Percentiles rank a stretch among this genome's conserved stretches.
phyloP scores from a whole-genome alignment of 2,329 filamentous ascomycete genomes.

The Apiospora saccharicola region DNA sequence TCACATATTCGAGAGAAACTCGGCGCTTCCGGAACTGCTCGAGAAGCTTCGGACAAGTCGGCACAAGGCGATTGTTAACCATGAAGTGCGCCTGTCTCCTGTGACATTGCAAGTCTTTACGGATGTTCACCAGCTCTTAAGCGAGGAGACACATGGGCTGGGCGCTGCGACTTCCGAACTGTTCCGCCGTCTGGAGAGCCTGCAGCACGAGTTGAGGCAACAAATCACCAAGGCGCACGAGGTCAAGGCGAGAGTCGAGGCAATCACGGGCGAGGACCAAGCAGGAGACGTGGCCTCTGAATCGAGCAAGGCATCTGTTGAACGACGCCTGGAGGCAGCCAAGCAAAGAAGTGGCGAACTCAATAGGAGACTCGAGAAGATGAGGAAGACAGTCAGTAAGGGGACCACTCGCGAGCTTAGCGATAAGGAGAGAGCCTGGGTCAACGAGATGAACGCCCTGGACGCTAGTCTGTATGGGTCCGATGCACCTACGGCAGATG shows the following conservation, averaged over 20 bases:
- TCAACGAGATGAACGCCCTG: constrained; percentile 49
- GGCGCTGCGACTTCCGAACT: constrained; percentile 76
- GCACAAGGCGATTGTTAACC: constrained; percentile 67
- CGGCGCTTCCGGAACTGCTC: constrained; percentile 62
- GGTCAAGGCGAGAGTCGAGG: constrained; percentile 71
- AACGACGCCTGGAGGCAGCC: constrained; percentile 56
- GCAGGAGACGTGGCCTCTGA: constrained; percentile 58
- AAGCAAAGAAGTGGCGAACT: constrained; percentile 58
- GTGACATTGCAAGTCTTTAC: constrained; percentile 76
- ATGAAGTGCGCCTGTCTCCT: constrained; percentile 74
- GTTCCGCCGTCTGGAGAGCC: constrained; percentile 73
- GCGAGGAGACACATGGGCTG: constrained; percentile 72
- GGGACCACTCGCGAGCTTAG: constrained; percentile 61
- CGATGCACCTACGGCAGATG: constrained; percentile 38
- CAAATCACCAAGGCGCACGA: constrained; percentile 73
- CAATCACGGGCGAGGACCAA: constrained; percentile 66
- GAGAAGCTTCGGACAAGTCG: constrained; percentile 65
- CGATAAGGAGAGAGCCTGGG: constrained; percentile 66
- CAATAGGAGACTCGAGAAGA: constrained; percentile 59
- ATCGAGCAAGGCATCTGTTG: constrained; percentile 63
- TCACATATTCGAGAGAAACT: constrained; percentile 64
- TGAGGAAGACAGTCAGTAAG: constrained; percentile 51
- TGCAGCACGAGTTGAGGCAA: constrained; percentile 71
- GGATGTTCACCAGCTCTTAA: constrained; percentile 74
- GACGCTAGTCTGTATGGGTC: constrained; percentile 51